These are phyloP conservation scores for Telopea speciosissima DNA, from an alignment of 177 flowering plant species.

Conservation along the genomic window DNA sequence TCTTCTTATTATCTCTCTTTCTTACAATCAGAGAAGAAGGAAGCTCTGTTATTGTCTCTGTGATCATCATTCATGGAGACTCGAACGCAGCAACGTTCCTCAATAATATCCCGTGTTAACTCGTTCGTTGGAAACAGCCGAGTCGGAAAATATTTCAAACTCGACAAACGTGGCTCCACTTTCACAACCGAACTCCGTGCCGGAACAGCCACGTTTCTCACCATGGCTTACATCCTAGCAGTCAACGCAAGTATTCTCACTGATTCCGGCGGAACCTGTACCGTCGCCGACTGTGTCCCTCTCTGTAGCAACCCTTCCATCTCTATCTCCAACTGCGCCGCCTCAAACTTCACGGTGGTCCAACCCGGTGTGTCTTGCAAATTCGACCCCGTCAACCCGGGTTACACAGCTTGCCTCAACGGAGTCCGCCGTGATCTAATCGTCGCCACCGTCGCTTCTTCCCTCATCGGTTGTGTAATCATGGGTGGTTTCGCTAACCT, in stretches of 20 bases:
- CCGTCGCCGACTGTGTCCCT: conserved; percentile 67
- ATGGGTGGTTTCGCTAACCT: conserved; percentile 90
- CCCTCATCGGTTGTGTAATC: conserved; percentile 70
- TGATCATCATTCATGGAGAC: too few species aligned
- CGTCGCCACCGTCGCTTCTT: conserved; percentile 78
- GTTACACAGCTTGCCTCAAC: conserved; percentile 65
- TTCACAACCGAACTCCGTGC: conserved; percentile 97
- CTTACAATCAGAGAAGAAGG: too few species aligned
- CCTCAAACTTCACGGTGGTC: conserved; percentile 23
- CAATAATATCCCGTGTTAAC: conserved; percentile 22
- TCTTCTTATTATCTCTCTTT: too few species aligned
- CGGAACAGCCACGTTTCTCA: conserved; percentile 90
- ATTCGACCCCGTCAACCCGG: conserved; percentile 81
- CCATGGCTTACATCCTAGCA: conserved; percentile 96
- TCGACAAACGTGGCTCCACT: conserved; percentile 48
- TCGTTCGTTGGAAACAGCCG: conserved; percentile 35
- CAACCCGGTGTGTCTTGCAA: conserved; percentile 63
- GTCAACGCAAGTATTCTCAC: conserved; percentile 87
- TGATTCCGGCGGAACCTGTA: conserved; percentile 89
- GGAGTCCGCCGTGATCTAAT: conserved; percentile 57
- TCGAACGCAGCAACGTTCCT: too few species aligned
- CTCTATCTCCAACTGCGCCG: conserved; percentile 32
- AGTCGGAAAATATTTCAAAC: conserved; percentile 65
- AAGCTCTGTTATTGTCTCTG: too few species aligned
- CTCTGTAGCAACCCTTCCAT: conserved; percentile 45